Evolutionary conservation across 202 grass and related monocot genomes (phyloP), one percentile per base, ranked within the genome.

Genomic region (Dendrocalamus latiflorus): DNA sequence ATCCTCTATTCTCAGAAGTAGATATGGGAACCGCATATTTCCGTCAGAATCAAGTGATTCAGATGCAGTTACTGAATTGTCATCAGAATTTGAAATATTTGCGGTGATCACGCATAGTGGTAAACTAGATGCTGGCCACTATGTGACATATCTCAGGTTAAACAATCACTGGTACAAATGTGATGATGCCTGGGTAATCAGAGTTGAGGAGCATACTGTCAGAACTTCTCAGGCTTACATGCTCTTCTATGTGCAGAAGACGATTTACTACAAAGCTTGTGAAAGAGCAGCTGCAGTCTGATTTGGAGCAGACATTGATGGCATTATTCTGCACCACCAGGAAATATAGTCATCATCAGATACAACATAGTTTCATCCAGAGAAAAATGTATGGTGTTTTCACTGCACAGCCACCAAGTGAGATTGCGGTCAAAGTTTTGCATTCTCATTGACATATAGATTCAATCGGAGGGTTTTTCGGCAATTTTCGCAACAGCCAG

Each of bases 161-260:
- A 90, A 93, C 71, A 89, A 94, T 70, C 83, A 84, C 77, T 98
- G 96, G 96, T 98, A 95, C 80, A 95, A 91, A 83, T 98, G 96
- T 65, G 94, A 97, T 84, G 94, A 93, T 89, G 89, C 94, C n/a
- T 97, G 91, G 94, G 85, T 97, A 67, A 93, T 86, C n/a, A 89
- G 85, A 41, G 94, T 97, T 54, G 87, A 91, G 43, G 94, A 97
- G 82, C 91, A 83, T 75, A 90, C 82, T 41, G 84, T 97, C 37
- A 93, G 94, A 77, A 86, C 81, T 18, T 90, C 88, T 24, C 94
- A 97, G 66, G 94, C 94, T 10, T 97, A 97, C 75, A 97, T 97
- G 94, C 89, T 97, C 72, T 97, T 93, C 75, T 98, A 98, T 87
- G 93, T 98, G 72, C 96, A 92, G 87, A 95, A 92, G 86, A 89